Base-by-base conservation (phyloP, 495 filamentous ascomycete genomes). In the Aspergillus saccharolyticus region DNA sequence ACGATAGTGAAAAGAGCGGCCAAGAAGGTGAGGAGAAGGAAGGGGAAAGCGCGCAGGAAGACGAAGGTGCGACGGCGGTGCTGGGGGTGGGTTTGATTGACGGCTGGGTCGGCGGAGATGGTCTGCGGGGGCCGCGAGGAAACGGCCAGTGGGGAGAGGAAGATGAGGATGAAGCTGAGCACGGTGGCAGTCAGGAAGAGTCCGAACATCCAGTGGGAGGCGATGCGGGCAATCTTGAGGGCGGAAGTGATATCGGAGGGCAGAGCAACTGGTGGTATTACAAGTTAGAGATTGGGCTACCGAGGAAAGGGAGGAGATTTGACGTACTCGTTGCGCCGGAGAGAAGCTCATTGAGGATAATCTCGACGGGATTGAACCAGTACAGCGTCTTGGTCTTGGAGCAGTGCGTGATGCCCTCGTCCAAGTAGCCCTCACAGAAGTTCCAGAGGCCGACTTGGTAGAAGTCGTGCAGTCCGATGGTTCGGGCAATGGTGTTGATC, bases 391-490 rank as follows among this genome's bases (percentile, higher is more conserved):
- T 47, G 8, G 90, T 84, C 17, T 77, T 73, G 30, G 84, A 88
- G 72, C 92, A 97, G 57, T 68, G 68, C 9, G 89, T 93, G 51
- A 94, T 85, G 5, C 89, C 88, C 57, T 81, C 71, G 45, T 77
- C 77, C 44, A 84, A 71, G 70, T 90, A 92, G 17, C 92, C 92
- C 72, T 93, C 89, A 63, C 92, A 97, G 67, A 86, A 96, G 39
- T 82, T 85, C 91, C 91, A 97, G 14, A 96, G 69, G 5, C 92
- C 92, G 39, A 96, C 90, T 63, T 89, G 86, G 69, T 97, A 97
- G 73, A 94, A 97, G 72, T 96, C 92, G 62, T 95, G 89, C 17
- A 96, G 76, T 7, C 92, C 92, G 49, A 97, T 80, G 12, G 86
- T 86, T 43, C 87, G 89, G n/a, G 91, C 91, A 56, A 96, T 90